Percentiles rank a stretch among this genome's conserved stretches.
Evolutionary conservation across 148 eudicot species (phyloP).

Genomic region (Polygonum maritimum): DNA sequence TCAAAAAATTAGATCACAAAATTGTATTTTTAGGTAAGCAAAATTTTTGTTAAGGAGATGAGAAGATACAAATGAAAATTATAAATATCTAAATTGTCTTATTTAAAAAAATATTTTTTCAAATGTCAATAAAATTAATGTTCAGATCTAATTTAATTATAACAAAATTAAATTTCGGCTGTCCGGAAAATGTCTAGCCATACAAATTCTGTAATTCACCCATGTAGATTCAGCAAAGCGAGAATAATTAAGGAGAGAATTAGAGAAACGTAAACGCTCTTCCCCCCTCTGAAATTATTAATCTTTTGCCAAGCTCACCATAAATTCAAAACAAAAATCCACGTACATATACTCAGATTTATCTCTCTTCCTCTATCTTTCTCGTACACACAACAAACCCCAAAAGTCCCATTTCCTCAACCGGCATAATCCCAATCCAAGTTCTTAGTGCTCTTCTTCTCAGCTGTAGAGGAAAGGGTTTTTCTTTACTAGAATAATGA

Average conservation of each 20-base stretch:
- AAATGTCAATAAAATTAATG: too few relatives aligned
- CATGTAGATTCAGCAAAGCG: background rate
- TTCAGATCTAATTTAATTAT: too few relatives aligned
- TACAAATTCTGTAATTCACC: background rate
- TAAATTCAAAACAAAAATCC: slow-evolving; percentile 1
- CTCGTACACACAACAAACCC: background rate
- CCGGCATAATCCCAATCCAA: background rate
- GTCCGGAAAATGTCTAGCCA: background rate
- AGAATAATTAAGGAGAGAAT: background rate
- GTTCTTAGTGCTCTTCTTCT: background rate
- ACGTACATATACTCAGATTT: background rate
- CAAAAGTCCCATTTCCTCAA: background rate
- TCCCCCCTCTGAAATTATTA: background rate
- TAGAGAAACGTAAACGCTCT: background rate
- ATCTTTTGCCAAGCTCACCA: background rate
- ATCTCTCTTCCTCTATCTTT: background rate
- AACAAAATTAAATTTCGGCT: background rate
- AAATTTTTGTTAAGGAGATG: too few relatives aligned
- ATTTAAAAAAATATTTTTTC: too few relatives aligned
- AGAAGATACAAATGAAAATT: too few relatives aligned
- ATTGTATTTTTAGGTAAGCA: too few relatives aligned
- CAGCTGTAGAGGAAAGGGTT: background rate
- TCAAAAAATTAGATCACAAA: too few relatives aligned
- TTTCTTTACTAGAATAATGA: slow-evolving; percentile 1
- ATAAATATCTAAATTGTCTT: too few relatives aligned